Conservation (phyloP, 345 rosid species). For the Durio zibethinus region DNA sequence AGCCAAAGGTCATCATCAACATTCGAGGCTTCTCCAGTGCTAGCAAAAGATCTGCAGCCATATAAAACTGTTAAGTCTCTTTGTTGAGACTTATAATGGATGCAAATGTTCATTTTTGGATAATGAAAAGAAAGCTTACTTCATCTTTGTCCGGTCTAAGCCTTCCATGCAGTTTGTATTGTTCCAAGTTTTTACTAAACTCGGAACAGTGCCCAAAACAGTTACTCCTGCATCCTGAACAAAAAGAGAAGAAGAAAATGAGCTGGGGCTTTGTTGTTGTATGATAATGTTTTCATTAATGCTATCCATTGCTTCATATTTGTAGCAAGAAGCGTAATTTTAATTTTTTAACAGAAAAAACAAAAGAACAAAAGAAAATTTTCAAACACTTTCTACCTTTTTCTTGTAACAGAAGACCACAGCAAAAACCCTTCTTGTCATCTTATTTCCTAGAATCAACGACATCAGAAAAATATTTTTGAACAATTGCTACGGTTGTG, state of each 20-base stretch:
- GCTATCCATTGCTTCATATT: neutral
- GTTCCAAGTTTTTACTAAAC: slow-evolving; percentile 84
- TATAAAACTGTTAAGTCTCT: neutral
- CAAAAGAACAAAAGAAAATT: neutral
- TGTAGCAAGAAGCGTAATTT: neutral
- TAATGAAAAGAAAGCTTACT: slow-evolving; percentile 28
- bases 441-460: neutral
- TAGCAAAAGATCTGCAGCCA: slow-evolving; percentile 47
- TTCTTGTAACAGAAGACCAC: neutral
- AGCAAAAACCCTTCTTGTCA: neutral
- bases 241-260: neutral
- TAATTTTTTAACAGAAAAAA: neutral
- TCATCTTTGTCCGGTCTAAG: slow-evolving; percentile 72
- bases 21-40: slow-evolving; percentile 84
- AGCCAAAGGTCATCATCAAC: slow-evolving; percentile 96
- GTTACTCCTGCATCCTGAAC: slow-evolving; percentile 88
- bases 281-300: neutral
- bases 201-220: slow-evolving; percentile 84
- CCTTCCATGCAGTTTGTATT: slow-evolving; percentile 63
- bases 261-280: neutral
- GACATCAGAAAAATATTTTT: neutral
- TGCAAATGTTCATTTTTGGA: neutral
- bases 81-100: neutral
- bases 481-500: neutral
- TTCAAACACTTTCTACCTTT: neutral